Base-by-base conservation (phyloP, 176 grass and related monocot genomes). In the Rhynchospora tenuis region DNA sequence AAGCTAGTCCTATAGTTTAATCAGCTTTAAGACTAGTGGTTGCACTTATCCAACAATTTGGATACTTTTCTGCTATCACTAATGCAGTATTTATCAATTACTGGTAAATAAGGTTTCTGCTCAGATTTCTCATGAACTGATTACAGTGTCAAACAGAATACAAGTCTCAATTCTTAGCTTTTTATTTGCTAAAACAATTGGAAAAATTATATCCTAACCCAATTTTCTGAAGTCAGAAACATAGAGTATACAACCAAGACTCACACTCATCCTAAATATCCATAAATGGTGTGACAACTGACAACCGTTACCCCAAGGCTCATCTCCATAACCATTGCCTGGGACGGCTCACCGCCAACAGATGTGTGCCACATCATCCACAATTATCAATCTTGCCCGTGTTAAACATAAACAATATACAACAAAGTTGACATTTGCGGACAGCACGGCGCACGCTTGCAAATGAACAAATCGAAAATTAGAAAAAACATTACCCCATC, bases 121-220 rank as follows among this genome's bases (percentile, higher is more conserved):
- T 38, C 68, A 48, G 12, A 23, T 19, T 51, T 20, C n/a, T 72
- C 68, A 47, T 47, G 17, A 47, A 72, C 47, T 28, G 47, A 74
- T 0, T 73, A 9, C 48, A 20, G 31, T 52, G 71, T 51, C 22
- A 52, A 52, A 74, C 10, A 74, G 44, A 74, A 28, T 75, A 54
- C 45, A 51, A 73, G 9, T 73, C 43, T 48, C 71, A 74, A 76
- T 28, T 76, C 6, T 17, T 76, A 76, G 48, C 73, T 76, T 55
- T 55, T 76, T 55, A 76, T 76, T 54, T 51, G 6, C 13, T 4
- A 9, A 55, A 55, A 54, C 45, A 26, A 6, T 51, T 69, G 17
- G 17, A 54, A 76, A 76, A 19, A 76, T 51, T 26, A 74, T 51
- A 74, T 51, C 26, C 20, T 50, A 74, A 15, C 5, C 22, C 43